phyloP scores from a whole-genome alignment of 2,329 filamentous ascomycete genomes.

The Neofusicoccum laricinum region DNA sequence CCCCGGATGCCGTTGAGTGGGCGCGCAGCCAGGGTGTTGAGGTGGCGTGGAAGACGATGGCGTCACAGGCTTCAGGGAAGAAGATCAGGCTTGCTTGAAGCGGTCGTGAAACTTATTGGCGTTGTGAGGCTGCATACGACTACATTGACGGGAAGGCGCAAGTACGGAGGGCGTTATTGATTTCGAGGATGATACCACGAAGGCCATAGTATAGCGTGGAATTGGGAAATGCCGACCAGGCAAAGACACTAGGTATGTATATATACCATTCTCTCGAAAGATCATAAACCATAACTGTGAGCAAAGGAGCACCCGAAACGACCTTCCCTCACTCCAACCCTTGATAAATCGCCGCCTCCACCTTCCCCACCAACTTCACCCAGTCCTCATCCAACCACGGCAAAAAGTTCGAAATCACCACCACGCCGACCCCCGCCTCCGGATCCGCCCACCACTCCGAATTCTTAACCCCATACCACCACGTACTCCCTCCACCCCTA shows the following conservation, averaged over 20 bases:
- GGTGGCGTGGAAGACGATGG: not conserved
- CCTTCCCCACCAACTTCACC: constrained; percentile 23
- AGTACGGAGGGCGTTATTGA: not conserved
- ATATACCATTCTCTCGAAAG: no score
- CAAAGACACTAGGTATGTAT: no score
- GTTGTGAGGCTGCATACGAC: not conserved
- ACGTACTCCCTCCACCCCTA: constrained; percentile 13
- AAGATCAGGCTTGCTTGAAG: not conserved
- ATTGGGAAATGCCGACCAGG: no score
- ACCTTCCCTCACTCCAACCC: constrained; percentile 11
- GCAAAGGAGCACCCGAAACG: no score
- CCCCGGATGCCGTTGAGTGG: constrained; percentile 11
- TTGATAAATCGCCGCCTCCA: constrained; percentile 24
- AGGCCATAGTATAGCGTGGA: no score
- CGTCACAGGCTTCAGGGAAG: not conserved
- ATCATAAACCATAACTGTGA: no score
- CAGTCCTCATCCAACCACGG: constrained; percentile 25
- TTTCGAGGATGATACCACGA: not conserved
- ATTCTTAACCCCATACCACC: constrained; percentile 29
- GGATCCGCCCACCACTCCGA: constrained; percentile 26
- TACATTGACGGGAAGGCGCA: no score
- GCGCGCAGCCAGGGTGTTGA: constrained; percentile 1
- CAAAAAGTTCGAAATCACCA: constrained; percentile 23
- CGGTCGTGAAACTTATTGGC: not conserved
- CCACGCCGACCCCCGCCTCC: constrained; percentile 22